Conservation (phyloP, 1,284 basidiomycete genomes). For the Vanrija sp. region DNA sequence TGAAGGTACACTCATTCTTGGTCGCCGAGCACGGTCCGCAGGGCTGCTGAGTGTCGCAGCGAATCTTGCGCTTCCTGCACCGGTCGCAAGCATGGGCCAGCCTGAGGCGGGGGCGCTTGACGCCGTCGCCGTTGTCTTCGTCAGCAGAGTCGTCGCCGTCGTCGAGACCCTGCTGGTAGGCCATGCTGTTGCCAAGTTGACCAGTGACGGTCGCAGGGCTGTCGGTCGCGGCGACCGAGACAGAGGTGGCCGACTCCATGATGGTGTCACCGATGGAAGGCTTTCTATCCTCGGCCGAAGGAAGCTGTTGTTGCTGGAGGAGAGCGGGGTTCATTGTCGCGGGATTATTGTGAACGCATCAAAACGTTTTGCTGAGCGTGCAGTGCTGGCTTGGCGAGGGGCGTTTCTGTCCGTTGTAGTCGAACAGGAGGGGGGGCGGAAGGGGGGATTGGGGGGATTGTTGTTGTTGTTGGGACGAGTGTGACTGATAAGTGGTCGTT, state of each 20-base stretch:
- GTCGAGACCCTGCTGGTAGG: constrained; percentile 1
- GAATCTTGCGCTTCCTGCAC: constrained; percentile 44
- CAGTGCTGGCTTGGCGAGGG: too few relatives aligned
- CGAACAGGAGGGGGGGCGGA: too few relatives aligned
- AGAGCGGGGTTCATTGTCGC: constrained; percentile 18
- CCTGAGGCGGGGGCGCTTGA: constrained; percentile 47
- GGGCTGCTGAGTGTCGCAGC: constrained; percentile 50
- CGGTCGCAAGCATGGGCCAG: constrained; percentile 45
- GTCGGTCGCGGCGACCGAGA: not conserved
- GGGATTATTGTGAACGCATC: not conserved
- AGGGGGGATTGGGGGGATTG: too few relatives aligned
- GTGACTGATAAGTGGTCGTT: too few relatives aligned
- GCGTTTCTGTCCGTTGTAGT: too few relatives aligned
- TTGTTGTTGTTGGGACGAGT: too few relatives aligned
- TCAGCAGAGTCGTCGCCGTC: constrained; percentile 8
- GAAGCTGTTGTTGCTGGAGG: constrained; percentile 6
- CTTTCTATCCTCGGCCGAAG: constrained; percentile 8
- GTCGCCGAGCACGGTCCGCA: constrained; percentile 49
- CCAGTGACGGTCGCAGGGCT: not conserved
- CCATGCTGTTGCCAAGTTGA: not conserved
- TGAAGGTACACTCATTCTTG: constrained; percentile 48
- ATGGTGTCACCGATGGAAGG: not conserved
- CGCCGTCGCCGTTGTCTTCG: constrained; percentile 22
- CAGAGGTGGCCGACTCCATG: not conserved
- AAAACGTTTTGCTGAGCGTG: not conserved